These are phyloP conservation scores for Saussurea involucrata DNA, from an alignment of 129 eudicot species.

Conservation along the genomic window DNA sequence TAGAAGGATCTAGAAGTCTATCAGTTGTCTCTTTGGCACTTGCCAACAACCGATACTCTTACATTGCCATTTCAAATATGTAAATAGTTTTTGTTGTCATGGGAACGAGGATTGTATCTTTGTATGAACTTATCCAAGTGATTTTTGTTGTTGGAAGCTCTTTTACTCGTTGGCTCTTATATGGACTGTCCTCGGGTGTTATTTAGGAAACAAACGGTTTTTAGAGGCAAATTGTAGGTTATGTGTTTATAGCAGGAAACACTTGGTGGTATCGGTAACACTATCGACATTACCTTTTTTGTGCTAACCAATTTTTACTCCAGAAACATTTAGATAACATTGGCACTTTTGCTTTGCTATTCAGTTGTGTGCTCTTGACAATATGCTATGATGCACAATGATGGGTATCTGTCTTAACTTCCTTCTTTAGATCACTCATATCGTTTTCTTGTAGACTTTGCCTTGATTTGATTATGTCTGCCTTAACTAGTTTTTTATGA, in stretches of 20 bases:
- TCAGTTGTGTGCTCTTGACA: background rate
- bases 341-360: background rate
- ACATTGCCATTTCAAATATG: background rate
- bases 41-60: too few relatives aligned
- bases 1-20: too few relatives aligned
- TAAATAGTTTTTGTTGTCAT: background rate
- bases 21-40: too few relatives aligned
- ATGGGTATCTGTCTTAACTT: background rate
- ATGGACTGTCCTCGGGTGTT: background rate
- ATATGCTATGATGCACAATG: background rate
- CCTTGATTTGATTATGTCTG: background rate
- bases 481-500: too few relatives aligned
- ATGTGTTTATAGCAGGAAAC: background rate
- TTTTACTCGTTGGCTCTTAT: background rate
- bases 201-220: background rate
- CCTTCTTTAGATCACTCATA: background rate
- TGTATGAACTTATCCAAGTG: background rate
- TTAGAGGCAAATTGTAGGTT: background rate
- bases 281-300: background rate
- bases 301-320: background rate
- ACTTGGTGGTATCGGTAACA: background rate
- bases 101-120: background rate
- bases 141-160: slow-evolving; percentile 1
- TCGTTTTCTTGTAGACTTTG: background rate
- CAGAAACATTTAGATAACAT: background rate